Conservation (phyloP, 768 basidiomycete genomes). For the Dacryopinax primogenitus region DNA sequence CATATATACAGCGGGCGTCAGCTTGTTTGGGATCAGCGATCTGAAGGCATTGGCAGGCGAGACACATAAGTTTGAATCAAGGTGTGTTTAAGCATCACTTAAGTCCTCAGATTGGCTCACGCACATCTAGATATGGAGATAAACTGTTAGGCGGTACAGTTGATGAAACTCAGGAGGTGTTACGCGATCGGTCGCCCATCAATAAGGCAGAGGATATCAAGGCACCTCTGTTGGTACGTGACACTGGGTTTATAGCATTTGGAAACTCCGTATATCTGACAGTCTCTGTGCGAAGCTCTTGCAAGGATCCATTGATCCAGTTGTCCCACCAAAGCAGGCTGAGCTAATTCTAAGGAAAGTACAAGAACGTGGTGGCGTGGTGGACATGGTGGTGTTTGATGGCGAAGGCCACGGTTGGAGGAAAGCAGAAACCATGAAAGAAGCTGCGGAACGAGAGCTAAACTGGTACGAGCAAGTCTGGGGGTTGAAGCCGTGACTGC, state of each 20-base stretch:
- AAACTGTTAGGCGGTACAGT: constrained; percentile 51
- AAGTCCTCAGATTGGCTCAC: not conserved
- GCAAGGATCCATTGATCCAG: constrained; percentile 50
- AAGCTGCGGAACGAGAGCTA: constrained; percentile 41
- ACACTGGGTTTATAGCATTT: too few species aligned
- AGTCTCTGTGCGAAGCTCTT: constrained; percentile 39
- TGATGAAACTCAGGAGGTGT: constrained; percentile 43
- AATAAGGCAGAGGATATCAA: constrained; percentile 49
- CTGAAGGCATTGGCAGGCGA: constrained; percentile 42
- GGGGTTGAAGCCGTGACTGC: constrained; percentile 13
- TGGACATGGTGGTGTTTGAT: constrained; percentile 47
- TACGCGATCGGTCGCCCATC: constrained; percentile 49
- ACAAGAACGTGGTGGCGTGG: constrained; percentile 36
- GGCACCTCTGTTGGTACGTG: constrained; percentile 47
- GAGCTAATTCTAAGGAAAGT: constrained; percentile 44
- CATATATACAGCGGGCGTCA: constrained; percentile 49
- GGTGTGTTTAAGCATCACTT: constrained; percentile 4
- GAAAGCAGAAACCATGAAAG: constrained; percentile 41
- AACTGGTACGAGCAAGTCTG: constrained; percentile 42
- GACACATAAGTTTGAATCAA: constrained; percentile 61
- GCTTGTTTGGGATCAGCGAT: constrained; percentile 58
- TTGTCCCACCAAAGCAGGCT: constrained; percentile 59
- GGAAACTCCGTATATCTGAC: not conserved
- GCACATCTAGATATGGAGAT: constrained; percentile 32
- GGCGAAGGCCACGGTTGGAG: constrained; percentile 60